These are phyloP conservation scores for Chrysopogon serrulatus DNA, from an alignment of 176 grass and related monocot species.

Conservation along the genomic window DNA sequence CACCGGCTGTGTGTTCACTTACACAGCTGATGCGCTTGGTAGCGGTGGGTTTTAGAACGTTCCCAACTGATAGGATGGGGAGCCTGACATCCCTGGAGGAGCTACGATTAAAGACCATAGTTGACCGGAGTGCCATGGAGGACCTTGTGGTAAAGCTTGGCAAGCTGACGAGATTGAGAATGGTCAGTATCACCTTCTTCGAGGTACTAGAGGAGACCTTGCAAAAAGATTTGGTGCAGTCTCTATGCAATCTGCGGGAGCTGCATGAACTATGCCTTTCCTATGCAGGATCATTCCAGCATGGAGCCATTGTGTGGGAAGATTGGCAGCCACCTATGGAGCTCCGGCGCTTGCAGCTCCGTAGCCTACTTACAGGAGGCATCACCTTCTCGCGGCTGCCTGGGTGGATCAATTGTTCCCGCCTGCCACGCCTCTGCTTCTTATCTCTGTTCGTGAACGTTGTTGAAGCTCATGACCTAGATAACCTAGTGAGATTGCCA, in stretches of 20 bases:
- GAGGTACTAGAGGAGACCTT: not conserved
- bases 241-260: not conserved
- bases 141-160: not conserved
- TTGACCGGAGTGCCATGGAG: not conserved
- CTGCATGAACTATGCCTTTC: not conserved
- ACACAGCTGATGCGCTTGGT: not conserved
- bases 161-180: not conserved
- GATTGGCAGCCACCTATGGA: not conserved
- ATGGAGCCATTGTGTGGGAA: not conserved
- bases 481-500: not conserved
- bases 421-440: not conserved
- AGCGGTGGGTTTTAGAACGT: not conserved
- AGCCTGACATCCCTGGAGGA: not conserved
- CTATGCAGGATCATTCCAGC: rapidly evolving
- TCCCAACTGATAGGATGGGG: not conserved
- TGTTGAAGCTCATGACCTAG: not conserved
- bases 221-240: not conserved
- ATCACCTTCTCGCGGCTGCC: not conserved
- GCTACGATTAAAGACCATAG: rapidly evolving
- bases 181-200: rapidly evolving
- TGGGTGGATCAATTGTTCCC: not conserved
- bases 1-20: not conserved
- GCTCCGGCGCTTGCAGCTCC: no score
- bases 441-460: rapidly evolving
- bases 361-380: rapidly evolving